Evolutionary conservation across 2,329 filamentous ascomycete genomes (phyloP), one percentile per base, ranked within the genome.

Genomic region (Raffaelea ambrosiae): DNA sequence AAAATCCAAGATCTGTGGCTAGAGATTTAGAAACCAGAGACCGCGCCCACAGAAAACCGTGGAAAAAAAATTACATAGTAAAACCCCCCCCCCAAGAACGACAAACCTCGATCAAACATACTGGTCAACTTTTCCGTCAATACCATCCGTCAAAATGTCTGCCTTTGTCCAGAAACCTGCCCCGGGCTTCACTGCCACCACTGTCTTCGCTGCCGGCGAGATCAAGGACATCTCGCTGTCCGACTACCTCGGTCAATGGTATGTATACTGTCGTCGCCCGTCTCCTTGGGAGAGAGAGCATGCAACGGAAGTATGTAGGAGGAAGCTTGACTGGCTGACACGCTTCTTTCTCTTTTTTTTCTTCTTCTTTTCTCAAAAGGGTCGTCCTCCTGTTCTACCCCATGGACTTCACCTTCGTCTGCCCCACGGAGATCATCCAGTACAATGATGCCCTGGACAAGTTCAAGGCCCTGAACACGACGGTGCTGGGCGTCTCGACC

Each of bases 391-490:
- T 78, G 54, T 83, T 83, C 70, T 78, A 83, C 63, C 80, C 80
- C 49, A 79, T 81, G 66, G 79, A 81, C 58, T 84, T 80, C 72
- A 82, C 79, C 55, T 83, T 83, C 56, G 78, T 83, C 60, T 83
- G 79, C 68, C 77, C 77, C 23, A 79, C 76, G 60, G 77, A 83
- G 65, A 81, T 83, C 65, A 74, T 80, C 58, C 77, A 79, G 59
- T 83, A 77, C 67, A 78, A 75, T 63, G 74, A 81, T 48, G 75
- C 77, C 47, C 69, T 77, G n/a, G 61, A 73, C 47, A 75, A 79
- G 57, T 83, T 83, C 65, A 66, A 68, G 51, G 70, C 67, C 50
- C 76, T 81, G 59, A 74, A 76, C 61, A 78, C 77, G 52, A 66
- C 71, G 49, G 77, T 84, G 47, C 71, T 80, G 49, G 81, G 79